Evolutionary conservation across 331 rosid species (phyloP).

Genomic region (Arachis monticola): DNA sequence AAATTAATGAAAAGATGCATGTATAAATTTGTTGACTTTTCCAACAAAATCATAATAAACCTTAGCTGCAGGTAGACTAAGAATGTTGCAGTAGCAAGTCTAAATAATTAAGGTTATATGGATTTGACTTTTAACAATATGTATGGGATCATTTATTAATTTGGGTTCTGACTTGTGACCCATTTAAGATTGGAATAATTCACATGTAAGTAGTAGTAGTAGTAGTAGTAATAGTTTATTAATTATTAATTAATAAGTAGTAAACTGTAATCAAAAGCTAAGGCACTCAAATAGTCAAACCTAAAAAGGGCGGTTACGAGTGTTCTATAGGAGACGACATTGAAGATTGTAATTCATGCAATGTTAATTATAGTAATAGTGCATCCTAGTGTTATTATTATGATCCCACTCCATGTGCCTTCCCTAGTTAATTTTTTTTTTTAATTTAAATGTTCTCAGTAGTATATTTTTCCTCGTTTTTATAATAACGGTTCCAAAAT

Average conservation of each 20-base stretch:
- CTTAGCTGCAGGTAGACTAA: background rate
- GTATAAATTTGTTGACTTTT: background rate
- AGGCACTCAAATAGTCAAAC: background rate
- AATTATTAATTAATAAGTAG: background rate
- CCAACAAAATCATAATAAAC: no score
- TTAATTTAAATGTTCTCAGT: no score
- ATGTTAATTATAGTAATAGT: no score
- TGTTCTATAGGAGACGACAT: slow-evolving; percentile 24
- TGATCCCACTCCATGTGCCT: slow-evolving; percentile 20
- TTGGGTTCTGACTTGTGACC: slow-evolving; percentile 6
- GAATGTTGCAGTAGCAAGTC: background rate
- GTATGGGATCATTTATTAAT: slow-evolving; percentile 28
- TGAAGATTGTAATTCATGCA: background rate
- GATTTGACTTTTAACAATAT: slow-evolving; percentile 24
- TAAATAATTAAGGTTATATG: background rate
- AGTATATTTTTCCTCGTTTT: no score
- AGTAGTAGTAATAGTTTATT: no score
- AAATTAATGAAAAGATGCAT: no score
- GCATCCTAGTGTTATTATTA: no score
- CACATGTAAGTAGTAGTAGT: slow-evolving; percentile 36
- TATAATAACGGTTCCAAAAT: no score
- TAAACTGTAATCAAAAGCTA: background rate
- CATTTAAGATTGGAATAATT: slow-evolving; percentile 24
- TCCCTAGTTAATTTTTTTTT: no score
- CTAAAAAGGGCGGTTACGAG: slow-evolving; percentile 45